These are phyloP conservation scores for Sicyos edulis DNA, from an alignment of 306 rosid genomes.

Conservation along the genomic window DNA sequence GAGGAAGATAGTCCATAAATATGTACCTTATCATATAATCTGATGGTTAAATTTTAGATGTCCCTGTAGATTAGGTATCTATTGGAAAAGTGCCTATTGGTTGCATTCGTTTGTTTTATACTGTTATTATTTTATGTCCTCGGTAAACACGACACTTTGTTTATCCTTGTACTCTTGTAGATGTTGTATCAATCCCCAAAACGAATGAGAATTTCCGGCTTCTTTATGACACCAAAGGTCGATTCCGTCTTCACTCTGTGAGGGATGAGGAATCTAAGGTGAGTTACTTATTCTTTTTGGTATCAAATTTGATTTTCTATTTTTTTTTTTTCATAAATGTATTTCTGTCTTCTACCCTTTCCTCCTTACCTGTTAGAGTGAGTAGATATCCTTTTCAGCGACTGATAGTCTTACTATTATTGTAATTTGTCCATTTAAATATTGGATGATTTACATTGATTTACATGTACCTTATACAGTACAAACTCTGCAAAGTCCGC, in stretches of 20 bases:
- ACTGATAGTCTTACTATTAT: no score
- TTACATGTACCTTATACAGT: constrained; percentile 30
- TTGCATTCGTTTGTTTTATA: not conserved
- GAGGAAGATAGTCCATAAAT: no score
- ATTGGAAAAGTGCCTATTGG: no score
- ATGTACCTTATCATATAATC: no score
- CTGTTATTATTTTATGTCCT: not conserved
- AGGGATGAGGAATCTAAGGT: constrained; percentile 85
- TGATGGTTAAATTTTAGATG: no score
- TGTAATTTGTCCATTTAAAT: no score
- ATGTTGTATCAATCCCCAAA: constrained; percentile 74
- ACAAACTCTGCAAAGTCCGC: constrained; percentile 74
- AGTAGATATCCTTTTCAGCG: no score
- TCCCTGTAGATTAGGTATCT: no score
- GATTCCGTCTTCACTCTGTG: constrained; percentile 71
- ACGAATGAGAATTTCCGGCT: constrained; percentile 76
- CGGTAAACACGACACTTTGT: not conserved
- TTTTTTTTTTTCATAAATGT: not conserved
- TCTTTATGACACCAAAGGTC: constrained; percentile 78
- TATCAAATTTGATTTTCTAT: not conserved
- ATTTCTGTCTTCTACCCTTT: no score
- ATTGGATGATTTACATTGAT: not conserved
- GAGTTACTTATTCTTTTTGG: not conserved
- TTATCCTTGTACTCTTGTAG: constrained; percentile 21
- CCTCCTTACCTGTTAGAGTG: no score